Conservation (phyloP, 2,329 filamentous ascomycete species). For the Beauveria medogensis region DNA sequence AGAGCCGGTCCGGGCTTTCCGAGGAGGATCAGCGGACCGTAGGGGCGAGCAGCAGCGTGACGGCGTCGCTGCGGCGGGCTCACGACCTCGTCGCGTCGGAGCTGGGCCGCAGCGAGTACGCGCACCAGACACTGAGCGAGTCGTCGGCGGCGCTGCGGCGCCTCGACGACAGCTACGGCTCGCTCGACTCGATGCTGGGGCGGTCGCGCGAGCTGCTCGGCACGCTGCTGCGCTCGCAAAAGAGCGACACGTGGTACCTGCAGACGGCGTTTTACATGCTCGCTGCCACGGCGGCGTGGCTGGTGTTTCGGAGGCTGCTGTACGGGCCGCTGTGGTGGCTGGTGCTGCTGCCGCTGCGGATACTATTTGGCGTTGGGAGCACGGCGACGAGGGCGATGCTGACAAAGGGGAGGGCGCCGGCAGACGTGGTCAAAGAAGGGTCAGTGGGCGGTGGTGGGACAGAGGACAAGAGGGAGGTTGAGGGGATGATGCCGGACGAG, state of each 20-base stretch:
- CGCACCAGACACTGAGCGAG: constrained; percentile 78
- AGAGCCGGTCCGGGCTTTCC: constrained; percentile 32
- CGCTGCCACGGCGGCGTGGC: constrained; percentile 68
- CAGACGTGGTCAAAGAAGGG: constrained; percentile 14
- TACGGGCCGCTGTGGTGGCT: constrained; percentile 92
- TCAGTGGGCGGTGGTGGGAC: constrained; percentile 21
- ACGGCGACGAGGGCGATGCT: constrained; percentile 47
- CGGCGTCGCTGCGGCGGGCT: constrained; percentile 71
- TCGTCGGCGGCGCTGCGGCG: constrained; percentile 75
- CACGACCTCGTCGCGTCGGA: constrained; percentile 81
- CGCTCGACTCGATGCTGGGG: constrained; percentile 67
- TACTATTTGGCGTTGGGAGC: constrained; percentile 52
- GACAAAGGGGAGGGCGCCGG: constrained; percentile 19
- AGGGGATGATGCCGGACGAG: constrained; percentile 30
- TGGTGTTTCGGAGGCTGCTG: constrained; percentile 73
- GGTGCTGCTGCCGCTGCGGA: constrained; percentile 70
- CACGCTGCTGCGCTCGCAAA: constrained; percentile 76
- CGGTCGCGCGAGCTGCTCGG: constrained; percentile 68
- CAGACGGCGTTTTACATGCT: constrained; percentile 83
- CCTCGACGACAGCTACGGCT: constrained; percentile 72
- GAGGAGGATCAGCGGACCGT: constrained; percentile 66
- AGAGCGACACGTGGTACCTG: constrained; percentile 97
- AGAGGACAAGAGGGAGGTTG: constrained; percentile 21
- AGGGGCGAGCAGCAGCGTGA: constrained; percentile 75
- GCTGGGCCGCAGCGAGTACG: constrained; percentile 79